Evolutionary conservation across 2,329 filamentous ascomycete genomes (phyloP), one percentile per base, ranked within the genome.

Genomic region (Mollisiaceae sp.): DNA sequence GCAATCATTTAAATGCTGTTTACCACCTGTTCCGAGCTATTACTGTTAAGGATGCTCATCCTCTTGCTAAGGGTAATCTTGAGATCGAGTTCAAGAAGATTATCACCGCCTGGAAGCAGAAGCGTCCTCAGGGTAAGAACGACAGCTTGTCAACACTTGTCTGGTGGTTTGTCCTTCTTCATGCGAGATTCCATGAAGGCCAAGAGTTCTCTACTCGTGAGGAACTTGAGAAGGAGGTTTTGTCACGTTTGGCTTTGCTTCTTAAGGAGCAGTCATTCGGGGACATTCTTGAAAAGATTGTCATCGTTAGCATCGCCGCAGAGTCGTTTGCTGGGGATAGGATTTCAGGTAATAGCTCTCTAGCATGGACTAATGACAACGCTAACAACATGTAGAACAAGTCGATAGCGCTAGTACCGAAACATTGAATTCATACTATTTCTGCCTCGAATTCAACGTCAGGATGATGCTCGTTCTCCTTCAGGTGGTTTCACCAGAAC

Each of bases 1-100:
- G 85, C 65, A 90, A 94, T 71, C 91, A 96, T 75, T 85, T 98
- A 59, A 88, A 93, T 67, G 89, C 93, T 11, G 90, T 96, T 36
- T 98, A 97, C 78, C 89, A 97, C 77, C 87, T 98, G 47, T 95
- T 97, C 75, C 89, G 94, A 68, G 90, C 94, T 18, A 84, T 95
- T 71, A 89, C 89, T 9, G 89, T 92, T 38, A 83, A 88, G 60
- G 83, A 89, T 47, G 92, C 93, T 4, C 89, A 95, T 74, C 89
- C 90, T 0, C 85, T 89, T 55, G 93, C 93, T 2, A 83, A 85
- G 64, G 80, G 82, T 20, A 98, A 98, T 74, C 82, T 99, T 58
- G 89, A 92, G 73, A 83, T 89, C 62, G 92, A 95, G 75, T 94
- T 97, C 75, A 86, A 85, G 73, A 90, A 89, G 72, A 83, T 89